Evolutionary conservation across 768 basidiomycete species (phyloP), one percentile per base, ranked within the genome.

Genomic region (Chlorophyllum brunneum): DNA sequence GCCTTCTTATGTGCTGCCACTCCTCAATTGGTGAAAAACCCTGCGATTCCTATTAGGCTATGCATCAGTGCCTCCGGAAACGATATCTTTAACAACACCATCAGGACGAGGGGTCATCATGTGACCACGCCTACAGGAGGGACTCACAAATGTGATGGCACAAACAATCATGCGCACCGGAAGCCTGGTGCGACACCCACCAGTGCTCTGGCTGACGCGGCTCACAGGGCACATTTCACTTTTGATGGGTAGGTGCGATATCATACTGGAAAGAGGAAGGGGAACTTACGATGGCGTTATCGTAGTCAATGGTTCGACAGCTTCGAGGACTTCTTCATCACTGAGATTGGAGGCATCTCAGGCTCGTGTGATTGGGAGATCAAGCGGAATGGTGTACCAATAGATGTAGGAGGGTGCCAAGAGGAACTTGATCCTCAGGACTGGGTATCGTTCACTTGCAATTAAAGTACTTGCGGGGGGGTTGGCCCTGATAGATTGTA

Each of bases 321-420:
- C 30, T 75, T 71, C 40, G 74, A 77, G 56, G 76, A 77, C 61
- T 73, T 66, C 54, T 65, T 75, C 57, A 68, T 78, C 57, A 70
- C 69, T 13, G 56, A 61, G 30, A 76, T 77, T 46, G 71, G 44
- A 2, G 61, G 62, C 5, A 59, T 61, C n/a, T n/a, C n/a, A n/a
- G n/a, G n/a, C 41, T 50, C 62, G 0, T 57, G 71, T 42, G 69
- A 68, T 61, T 73, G 72, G 72, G 65, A 65, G 1, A 59, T 70
- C 15, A 58, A 71, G 16, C 54, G 69, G 16, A 66, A 75, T 54
- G 73, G 67, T 52, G 46, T 62, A 48, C 62, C 67, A 48, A 67
- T 63, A 1, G 59, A 61, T 2, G 68, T 74, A 15, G 74, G 73
- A 23, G 74, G 73, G 16, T 75, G 74, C 45, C 70, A 74, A 55